These are phyloP conservation scores for Sporisorium reilianum DNA, from an alignment of 1,284 basidiomycete genomes.

Conservation along the genomic window DNA sequence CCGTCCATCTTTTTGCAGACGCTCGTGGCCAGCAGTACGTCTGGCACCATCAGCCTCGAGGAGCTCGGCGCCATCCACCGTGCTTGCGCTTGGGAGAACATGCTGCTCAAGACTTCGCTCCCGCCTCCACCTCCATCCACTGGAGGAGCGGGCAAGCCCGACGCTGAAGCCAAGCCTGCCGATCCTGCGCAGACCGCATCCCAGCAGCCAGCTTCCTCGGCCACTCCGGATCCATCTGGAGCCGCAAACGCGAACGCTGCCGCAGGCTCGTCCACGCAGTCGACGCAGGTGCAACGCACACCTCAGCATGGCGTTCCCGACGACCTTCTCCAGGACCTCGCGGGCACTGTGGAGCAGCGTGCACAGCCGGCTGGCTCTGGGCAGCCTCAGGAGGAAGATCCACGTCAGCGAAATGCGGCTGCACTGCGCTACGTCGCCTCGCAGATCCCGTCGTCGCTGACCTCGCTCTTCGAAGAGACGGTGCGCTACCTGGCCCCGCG, in stretches of 20 bases:
- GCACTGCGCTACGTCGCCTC: conserved; percentile 81
- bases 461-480: conserved; percentile 89
- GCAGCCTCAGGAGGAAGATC: conserved; percentile 31
- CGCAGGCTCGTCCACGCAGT: conserved; percentile 6
- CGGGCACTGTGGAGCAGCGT: conserved; percentile 46
- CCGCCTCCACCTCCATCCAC: conserved; percentile 32
- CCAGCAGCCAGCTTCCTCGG: conserved; percentile 4
- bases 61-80: conserved; percentile 86
- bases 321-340: conserved; percentile 45
- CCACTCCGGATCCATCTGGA: not conserved
- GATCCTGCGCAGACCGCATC: conserved; percentile 14
- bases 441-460: conserved; percentile 81
- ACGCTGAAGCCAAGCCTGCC: conserved; percentile 28
- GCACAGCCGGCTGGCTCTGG: conserved; percentile 14
- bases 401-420: conserved; percentile 41
- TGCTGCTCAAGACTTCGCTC: conserved; percentile 75
- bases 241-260: conserved; percentile 9
- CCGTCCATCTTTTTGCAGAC: conserved; percentile 80
- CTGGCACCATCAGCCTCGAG: conserved; percentile 76
- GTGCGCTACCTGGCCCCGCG: conserved; percentile 85
- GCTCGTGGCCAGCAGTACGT: conserved; percentile 52
- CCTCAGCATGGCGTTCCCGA: conserved; percentile 41
- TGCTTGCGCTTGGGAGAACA: conserved; percentile 86
- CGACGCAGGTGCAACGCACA: conserved; percentile 30
- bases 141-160: not conserved